Base-by-base conservation (phyloP, 768 basidiomycete species). In the Gautieria morchelliformis region DNA sequence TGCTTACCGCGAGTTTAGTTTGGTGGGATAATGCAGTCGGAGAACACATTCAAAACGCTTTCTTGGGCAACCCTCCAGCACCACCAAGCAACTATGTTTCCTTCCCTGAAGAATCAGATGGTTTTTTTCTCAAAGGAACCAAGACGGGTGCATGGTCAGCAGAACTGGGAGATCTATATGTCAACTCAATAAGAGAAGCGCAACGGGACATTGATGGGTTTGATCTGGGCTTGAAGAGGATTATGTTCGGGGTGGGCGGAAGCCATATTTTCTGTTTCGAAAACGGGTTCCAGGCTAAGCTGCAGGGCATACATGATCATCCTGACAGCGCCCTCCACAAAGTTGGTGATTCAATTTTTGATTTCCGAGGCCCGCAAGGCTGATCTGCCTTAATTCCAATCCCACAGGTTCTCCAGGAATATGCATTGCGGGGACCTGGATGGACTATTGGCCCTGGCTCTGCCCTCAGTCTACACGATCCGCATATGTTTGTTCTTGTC, bases 31-130 rank as follows among this genome's bases (percentile, higher is more conserved):
- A 22, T 37, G 27, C 5, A 37, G 48, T 57, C 15, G 56, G 56
- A 20, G 47, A 57, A 27, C 44, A 19, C 14, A 57, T 57, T 24
- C 56, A 57, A 50, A 57, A 57, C n/a, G 56, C 56, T 19, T 57
- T 57, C 35, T 6, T 57, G 9, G 56, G 56, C 6, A 57, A 22
- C n/a, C 46, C 56, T 19, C 46, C 46, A 39, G 56, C 56, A 9
- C 45, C 47, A n/a, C 56, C 56, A 33, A 57, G 56, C 56, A 57
- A 57, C 47, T 57, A 57, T 41, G 56, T 57, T n/a, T 57, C 56
- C 19, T 57, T 57, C 30, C 47, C 56, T 9, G 56, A 57, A 50
- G 46, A 57, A 27, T 32, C 47, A n/a, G 47, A 57, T 50, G 56
- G 56, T 15, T 35, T 50, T 50, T 57, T 48, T 19, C 30, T 57